Evolutionary conservation across 345 rosid genomes (phyloP), one percentile per base, ranked within the genome.

Genomic region (Diplotaxis tenuifolia): DNA sequence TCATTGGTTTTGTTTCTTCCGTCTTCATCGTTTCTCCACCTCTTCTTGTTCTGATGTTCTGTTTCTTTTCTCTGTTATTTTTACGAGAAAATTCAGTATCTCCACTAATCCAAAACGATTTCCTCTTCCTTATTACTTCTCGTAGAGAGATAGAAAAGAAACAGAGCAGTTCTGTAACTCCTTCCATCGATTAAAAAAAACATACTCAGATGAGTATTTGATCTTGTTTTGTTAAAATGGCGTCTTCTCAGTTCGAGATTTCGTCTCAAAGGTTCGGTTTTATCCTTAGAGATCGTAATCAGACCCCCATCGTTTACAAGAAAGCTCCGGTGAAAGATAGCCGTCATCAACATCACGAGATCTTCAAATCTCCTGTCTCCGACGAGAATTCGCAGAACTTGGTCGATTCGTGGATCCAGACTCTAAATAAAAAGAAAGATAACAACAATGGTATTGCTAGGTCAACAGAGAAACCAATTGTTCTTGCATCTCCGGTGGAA

Each of bases 211-310:
- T 75, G 69, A 21, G 49, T 28, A 0, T 69, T 42, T 68, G 63
- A 60, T 25, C 42, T 42, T 42, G 28, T 14, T 9, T 11, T 32
- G 12, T 16, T 21, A 12, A 56, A 29, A 90, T 90, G 98, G 94
- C 91, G 16, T 87, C 87, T 61, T 86, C 87, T 1, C 86, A 84
- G 6, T 84, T 89, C 7, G 89, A 89, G 82, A 74, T 89, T 11
- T 84, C 68, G 11, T 31, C 94, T 20, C 72, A 50, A 28, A 81
- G 86, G 12, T 83, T 85, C 42, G 87, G 86, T 18, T 85, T 86
- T 31, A 82, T 90, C n/a, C 77, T 89, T 29, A 84, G 84, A 72
- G 92, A 90, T 59, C 86, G 73, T 8, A 84, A 83, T 65, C 71
- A 87, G 52, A 84, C 83, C 31, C 67, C 38, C 59, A 69, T 4